Base-by-base conservation (phyloP, 2,329 filamentous ascomycete species). In the Neurospora crassa region DNA sequence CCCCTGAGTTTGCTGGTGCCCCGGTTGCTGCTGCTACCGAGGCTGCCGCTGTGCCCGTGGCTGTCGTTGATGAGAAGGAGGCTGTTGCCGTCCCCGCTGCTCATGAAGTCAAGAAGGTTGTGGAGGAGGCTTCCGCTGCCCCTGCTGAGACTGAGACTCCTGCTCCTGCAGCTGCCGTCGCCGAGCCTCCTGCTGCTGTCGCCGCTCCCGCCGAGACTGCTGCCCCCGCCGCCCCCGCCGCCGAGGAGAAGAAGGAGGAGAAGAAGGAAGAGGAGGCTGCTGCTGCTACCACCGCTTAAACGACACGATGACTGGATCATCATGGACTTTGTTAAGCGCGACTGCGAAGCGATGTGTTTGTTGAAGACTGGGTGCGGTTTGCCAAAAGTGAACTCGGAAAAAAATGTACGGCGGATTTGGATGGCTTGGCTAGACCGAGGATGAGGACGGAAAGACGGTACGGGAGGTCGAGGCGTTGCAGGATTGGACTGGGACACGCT, bases 191-290 rank as follows among this genome's bases (percentile, higher is more conserved):
- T 59, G 45, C 40, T 20, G 40, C 37, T 14, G 20, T 18, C 40
- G 37, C 20, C 69, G 67, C 69, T 40, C 42, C 37, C 68, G 47
- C 24, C 14, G 71, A 75, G 40, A 53, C 71, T 11, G 67, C 74
- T 68, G 68, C 75, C 29, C 73, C 75, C 10, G 73, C 74, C 42
- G 71, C 78, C 8, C 73, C 69, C n/a, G 43, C 69, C 29, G 71
- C 70, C 20, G 74, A 71, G 68, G 73, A 72, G 67, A 68, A 73
- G 69, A 75, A 75, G 73, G 71, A 71, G 68, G 73, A 74, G 68
- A 34, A 69, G 68, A 63, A 69, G 42, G 29, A 69, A 40, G 70
- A 71, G 69, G 68, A 63, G 37, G 59, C 43, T 7, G 67, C 71
- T 12, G 40, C 70, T 20, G 67, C 69, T 6, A 69, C 47, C 47